phyloP scores from a whole-genome alignment of 345 rosid species.

The Salix purpurea region DNA sequence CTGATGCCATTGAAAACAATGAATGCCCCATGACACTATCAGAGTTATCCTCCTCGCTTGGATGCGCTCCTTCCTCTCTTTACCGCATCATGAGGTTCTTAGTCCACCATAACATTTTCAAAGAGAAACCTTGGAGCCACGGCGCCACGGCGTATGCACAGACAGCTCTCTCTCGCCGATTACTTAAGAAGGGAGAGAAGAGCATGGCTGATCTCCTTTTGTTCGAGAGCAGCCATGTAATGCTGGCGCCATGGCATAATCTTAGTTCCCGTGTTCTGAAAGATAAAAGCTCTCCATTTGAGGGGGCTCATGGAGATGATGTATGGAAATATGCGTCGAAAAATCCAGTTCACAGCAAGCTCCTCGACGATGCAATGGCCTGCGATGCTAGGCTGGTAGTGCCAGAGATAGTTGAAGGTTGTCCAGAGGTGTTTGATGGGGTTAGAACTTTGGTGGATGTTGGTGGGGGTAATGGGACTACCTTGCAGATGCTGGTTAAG shows the following conservation, averaged over 20 bases:
- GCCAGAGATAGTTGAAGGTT: constrained; percentile 30
- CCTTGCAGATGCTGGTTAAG: constrained; percentile 44
- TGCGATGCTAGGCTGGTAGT: constrained; percentile 41
- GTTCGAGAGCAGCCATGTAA: constrained; percentile 43
- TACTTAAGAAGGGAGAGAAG: constrained; percentile 35
- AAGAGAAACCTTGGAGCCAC: constrained; percentile 22
- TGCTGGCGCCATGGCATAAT: constrained; percentile 57
- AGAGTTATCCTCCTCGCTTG: constrained; percentile 44
- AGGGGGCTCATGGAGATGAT: constrained; percentile 48
- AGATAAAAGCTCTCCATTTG: constrained; percentile 32
- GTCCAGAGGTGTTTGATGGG: constrained; percentile 52
- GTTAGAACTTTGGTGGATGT: constrained; percentile 56
- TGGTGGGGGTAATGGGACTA: constrained; percentile 67
- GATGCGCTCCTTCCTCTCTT: constrained; percentile 47
- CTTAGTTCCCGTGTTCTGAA: constrained; percentile 39
- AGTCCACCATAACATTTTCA: constrained; percentile 43
- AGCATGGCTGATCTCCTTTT: constrained; percentile 40
- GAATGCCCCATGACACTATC: constrained; percentile 42
- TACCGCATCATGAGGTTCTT: constrained; percentile 64
- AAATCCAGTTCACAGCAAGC: constrained; percentile 34
- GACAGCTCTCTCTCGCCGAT: constrained; percentile 58
- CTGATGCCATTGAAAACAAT: constrained; percentile 54
- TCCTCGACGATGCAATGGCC: constrained; percentile 66
- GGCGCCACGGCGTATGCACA: constrained; percentile 30
- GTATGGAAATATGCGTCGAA: constrained; percentile 40